These are phyloP conservation scores for Sophora flavescens DNA, from an alignment of 306 rosid species.

Conservation along the genomic window DNA sequence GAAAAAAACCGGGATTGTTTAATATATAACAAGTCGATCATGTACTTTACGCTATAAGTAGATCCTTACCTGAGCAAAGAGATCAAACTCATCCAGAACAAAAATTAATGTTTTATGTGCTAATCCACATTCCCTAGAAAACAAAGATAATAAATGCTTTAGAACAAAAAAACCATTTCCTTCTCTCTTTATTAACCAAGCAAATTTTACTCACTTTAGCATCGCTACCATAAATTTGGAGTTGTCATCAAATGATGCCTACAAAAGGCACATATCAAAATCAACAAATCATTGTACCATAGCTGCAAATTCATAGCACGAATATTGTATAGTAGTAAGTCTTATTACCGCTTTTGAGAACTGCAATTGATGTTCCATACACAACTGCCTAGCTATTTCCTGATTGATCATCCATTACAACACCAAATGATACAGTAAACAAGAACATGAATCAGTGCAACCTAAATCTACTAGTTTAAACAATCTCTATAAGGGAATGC, in stretches of 20 bases:
- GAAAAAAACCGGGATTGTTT: constrained; percentile 18
- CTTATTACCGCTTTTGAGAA: constrained; percentile 86
- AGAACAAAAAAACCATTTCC: constrained; percentile 21
- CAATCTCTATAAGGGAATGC: constrained; percentile 4
- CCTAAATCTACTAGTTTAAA: constrained; percentile 32
- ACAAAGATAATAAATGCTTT: constrained; percentile 45
- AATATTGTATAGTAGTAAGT: constrained; percentile 25
- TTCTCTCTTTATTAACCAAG: constrained; percentile 19
- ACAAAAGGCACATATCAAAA: constrained; percentile 48
- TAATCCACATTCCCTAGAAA: constrained; percentile 86
- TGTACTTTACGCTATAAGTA: constrained; percentile 24
- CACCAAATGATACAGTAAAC: constrained; percentile 38
- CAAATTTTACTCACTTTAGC: constrained; percentile 69
- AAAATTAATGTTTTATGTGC: constrained; percentile 92
- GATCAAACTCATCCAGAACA: constrained; percentile 90
- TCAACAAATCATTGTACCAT: constrained; percentile 39
- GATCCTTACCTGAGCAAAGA: constrained; percentile 87
- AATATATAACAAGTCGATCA: constrained; percentile 21
- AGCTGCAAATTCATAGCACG: constrained; percentile 6
- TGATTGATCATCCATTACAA: constrained; percentile 55
- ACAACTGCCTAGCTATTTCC: constrained; percentile 96
- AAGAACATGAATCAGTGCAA: constrained; percentile 28
- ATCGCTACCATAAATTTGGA: constrained; percentile 91
- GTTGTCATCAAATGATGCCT: constrained; percentile 96
- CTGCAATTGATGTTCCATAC: constrained; percentile 77